Base-by-base conservation (phyloP, 345 rosid genomes). In the Trapa bicornis region DNA sequence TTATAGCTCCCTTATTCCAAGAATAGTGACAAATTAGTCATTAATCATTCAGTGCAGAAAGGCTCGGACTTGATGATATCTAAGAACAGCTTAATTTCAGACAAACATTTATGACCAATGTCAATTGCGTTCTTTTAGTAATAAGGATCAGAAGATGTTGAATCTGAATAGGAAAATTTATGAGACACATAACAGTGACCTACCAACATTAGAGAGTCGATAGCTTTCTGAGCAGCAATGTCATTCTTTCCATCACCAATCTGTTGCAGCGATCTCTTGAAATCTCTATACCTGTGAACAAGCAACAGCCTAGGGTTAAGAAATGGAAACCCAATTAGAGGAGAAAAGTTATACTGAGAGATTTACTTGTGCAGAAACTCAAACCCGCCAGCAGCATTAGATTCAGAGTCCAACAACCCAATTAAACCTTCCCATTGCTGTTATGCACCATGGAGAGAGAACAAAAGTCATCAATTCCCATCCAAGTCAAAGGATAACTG, bases 341-440 rank as follows among this genome's bases (percentile, higher is more conserved):
- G 69, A 67, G 67, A 15, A 52, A 16, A 45, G 22, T 57, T 48
- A 71, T 37, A 41, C 14, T 39, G 69, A 37, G 39, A 66, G 57
- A 61, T 78, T 16, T 91, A 94, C 97, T 85, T 91, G 88, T 84
- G 86, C 68, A 94, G 84, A 81, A 94, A 94, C 73, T 89, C 96
- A 52, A 94, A 93, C 71, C 97, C 96, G 15, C 95, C 97, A 68
- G 86, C 87, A 73, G 84, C 73, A 78, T 80, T 80, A 32, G 91
- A 81, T 73, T 91, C 96, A 1, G 95, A 86, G 71, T 91, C 92
- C 80, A 94, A 77, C 82, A 94, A 78, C 66, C 85, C 93, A 68
- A 91, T 80, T 39, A 94, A 78, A 50, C 96, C 96, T 79, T 89
- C 99, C 99, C 99, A 94, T 89, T 89, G 96, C 99, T 94, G 65